Evolutionary conservation across 768 basidiomycete genomes (phyloP), one percentile per base, ranked within the genome.

Genomic region (Mrakia hoshinonis): DNA sequence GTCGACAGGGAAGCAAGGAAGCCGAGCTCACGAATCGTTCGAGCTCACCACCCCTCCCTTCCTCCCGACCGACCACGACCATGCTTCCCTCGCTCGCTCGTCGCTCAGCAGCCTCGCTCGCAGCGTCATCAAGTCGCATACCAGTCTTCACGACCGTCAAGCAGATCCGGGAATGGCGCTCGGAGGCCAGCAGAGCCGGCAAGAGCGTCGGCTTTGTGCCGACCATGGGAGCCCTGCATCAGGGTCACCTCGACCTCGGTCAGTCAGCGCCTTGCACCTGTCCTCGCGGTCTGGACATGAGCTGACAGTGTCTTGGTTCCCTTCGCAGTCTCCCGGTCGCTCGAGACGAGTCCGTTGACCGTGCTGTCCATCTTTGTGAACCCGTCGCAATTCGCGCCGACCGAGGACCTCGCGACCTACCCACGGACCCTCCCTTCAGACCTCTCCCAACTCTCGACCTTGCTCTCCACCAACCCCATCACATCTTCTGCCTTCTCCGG

Each of bases 331-430:
- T 83, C 85, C 70, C 83, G 82, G 63, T 93, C 91, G 0, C 83
- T 98, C 4, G 78, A 80, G 2, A 84, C 87, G 69, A 93, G 94
- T 76, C 90, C 92, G 69, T 80, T 87, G 49, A 98, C 96, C 0
- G 86, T 97, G 75, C 81, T 97, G 71, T 96, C 94, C 34, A 91
- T 99, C 75, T 99, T 97, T 79, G 94, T 99, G 72, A 98, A 99
- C 78, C 96, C 96, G 0, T 89, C 94, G 3, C 76, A 80, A 77
- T 99, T 99, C 76, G 91, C 95, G 1, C 94, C 92, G 0, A 87
- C 92, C 74, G 96, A 99, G 81, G 96, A 98, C 78, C 85, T 98
- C 3, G 83, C 84, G 34, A 86, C 88, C 6, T 99, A 99, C 79
- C 96, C 96, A 1, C 87, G 92, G 49, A 95, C 92, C 0, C 82